Evolutionary conservation across 495 filamentous ascomycete species (phyloP).

Genomic region (Penicillium atrosanguineum): DNA sequence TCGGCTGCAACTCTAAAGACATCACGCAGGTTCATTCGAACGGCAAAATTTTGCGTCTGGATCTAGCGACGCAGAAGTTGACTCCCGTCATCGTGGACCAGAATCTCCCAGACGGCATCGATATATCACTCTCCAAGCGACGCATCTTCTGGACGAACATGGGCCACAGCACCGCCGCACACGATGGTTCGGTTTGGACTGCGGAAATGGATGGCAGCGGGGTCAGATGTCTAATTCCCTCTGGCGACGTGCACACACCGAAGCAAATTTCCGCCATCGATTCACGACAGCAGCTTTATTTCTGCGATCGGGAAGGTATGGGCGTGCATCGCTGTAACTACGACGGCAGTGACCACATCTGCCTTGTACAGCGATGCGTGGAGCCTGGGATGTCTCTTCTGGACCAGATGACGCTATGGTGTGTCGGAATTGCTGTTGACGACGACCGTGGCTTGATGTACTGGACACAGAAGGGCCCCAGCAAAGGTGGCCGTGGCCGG

Average conservation of each 20-base stretch:
- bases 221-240: conserved; percentile 33
- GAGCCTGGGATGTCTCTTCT: conserved; percentile 17
- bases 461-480: conserved; percentile 57
- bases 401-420: conserved; percentile 44
- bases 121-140: conserved; percentile 27
- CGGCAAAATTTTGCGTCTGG: conserved; percentile 22
- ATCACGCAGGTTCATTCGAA: conserved; percentile 16
- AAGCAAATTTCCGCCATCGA: conserved; percentile 49
- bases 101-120: conserved; percentile 50
- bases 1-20: conserved; percentile 24
- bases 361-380: conserved; percentile 30
- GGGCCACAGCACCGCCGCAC: conserved; percentile 32
- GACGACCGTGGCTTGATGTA: conserved; percentile 39
- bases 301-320: conserved; percentile 55
- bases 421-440: conserved; percentile 51
- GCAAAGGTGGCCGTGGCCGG: conserved; percentile 42
- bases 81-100: conserved; percentile 28
- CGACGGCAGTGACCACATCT: conserved; percentile 45
- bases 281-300: conserved; percentile 39
- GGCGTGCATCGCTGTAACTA: conserved; percentile 43
- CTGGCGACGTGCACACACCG: conserved; percentile 47
- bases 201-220: conserved; percentile 45
- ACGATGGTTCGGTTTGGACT: conserved; percentile 46
- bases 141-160: conserved; percentile 56
- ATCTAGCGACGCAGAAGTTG: conserved; percentile 20